Evolutionary conservation across 2,329 filamentous ascomycete species (phyloP), one percentile per base, ranked within the genome.

Genomic region (Conoideocrella luteorostrata): DNA sequence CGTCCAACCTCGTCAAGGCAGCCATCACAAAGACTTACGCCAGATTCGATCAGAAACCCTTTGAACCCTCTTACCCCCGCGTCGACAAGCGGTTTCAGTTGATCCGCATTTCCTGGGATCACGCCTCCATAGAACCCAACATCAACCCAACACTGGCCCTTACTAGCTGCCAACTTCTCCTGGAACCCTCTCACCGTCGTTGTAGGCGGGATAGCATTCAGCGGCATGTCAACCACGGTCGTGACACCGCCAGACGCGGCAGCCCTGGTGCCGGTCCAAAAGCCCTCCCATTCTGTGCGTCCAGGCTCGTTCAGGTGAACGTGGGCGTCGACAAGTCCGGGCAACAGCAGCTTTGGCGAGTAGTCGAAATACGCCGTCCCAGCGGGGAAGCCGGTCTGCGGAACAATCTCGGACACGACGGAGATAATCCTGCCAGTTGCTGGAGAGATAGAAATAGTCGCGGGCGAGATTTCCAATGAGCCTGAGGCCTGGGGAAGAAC

Each of bases 111-210:
- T 2, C 91, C 93, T 4, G 93, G 93, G 38, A 98, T 82, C 30
- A 97, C 81, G 24, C 93, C 93, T 21, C 93, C 93, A 61, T 97
- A 97, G 66, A 98, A 97, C 23, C 89, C 93, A n/a, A 97, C 90
- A 56, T 97, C 93, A 21, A 97, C 88, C 91, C 91, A 98, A 67
- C 91, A 95, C 67, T 97, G 85, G 26, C 86, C 88, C 48, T 78
- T 67, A 32, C 88, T 88, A 20, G 93, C 93, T 22, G 78, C 77
- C 37, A 95, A 72, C 72, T 98, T 98, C 69, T 88, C 86, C 49
- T 84, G 74, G 53, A 98, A 77, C 6, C 86, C 88, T 15, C 74
- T 71, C 3, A 97, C 75, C 0, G 91, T 97, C 9, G 91, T 97
- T 0, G 93, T 98, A 0, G 93, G 93, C 28, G 93, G 93, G 43